Percentiles rank a stretch among this genome's conserved stretches.
These are phyloP conservation scores for Kazachstania africana DNA, from an alignment of 805 yeast genomes.

Conservation along the genomic window DNA sequence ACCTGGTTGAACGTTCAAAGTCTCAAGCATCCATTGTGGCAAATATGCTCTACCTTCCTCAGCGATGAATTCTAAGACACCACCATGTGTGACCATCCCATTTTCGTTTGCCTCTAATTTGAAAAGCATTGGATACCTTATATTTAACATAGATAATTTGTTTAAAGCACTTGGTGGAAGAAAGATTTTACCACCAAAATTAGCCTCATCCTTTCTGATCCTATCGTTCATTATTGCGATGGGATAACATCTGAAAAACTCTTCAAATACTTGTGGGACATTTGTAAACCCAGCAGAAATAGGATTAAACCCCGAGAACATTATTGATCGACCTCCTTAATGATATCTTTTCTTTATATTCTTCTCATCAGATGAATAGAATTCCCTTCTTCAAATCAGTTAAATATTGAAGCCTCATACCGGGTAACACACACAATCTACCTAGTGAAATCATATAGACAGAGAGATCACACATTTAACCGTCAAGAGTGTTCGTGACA, in stretches of 20 bases:
- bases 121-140: conserved; percentile 93
- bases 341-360: no score
- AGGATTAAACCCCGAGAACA: conserved; percentile 30
- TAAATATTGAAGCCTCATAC: no score
- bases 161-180: conserved; percentile 87
- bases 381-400: no score
- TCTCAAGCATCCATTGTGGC: conserved; percentile 94
- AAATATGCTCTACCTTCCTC: conserved; percentile 93
- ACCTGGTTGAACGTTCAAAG: conserved; percentile 65
- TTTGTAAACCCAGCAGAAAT: conserved; percentile 16
- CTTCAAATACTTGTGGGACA: conserved; percentile 51
- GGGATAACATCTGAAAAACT: conserved; percentile 86
- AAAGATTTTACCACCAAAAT: conserved; percentile 92
- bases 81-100: conserved; percentile 62
- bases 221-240: conserved; percentile 78
- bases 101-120: conserved; percentile 60
- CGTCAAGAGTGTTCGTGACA: no score
- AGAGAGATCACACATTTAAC: no score
- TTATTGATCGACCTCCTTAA: no score
- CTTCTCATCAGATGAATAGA: no score
- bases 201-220: conserved; percentile 61
- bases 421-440: no score
- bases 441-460: no score
- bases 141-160: conserved; percentile 79
- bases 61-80: conserved; percentile 91